Percentiles rank a stretch among this genome's conserved stretches.
Conservation (phyloP, 2,329 filamentous ascomycete genomes). For the Neodidymelliopsis sp. region DNA sequence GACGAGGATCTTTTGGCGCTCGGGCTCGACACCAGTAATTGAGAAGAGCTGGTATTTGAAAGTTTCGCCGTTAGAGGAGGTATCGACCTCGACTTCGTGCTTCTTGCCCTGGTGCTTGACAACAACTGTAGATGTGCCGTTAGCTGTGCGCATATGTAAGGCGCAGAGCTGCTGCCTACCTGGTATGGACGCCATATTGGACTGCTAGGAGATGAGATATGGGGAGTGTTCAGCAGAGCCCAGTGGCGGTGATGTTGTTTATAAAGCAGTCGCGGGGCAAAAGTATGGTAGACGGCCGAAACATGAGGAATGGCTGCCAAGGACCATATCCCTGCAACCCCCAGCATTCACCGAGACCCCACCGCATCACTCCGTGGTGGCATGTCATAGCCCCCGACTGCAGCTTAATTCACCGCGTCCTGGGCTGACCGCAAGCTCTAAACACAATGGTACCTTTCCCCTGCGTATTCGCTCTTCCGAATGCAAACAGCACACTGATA, state of each 20-base stretch:
- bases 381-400: constrained; percentile 40
- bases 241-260: constrained; percentile 23
- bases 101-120: constrained; percentile 97
- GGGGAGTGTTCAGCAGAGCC: background rate
- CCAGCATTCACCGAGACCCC: constrained; percentile 39
- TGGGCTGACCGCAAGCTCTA: constrained; percentile 29
- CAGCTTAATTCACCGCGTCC: constrained; percentile 25
- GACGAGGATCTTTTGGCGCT: constrained; percentile 93
- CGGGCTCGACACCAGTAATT: constrained; percentile 92
- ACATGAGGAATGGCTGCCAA: constrained; percentile 37
- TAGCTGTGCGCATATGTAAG: constrained; percentile 23
- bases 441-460: constrained; percentile 38
- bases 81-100: constrained; percentile 91
- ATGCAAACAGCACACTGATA: constrained; percentile 32
- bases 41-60: constrained; percentile 97
- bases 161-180: constrained; percentile 26
- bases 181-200: constrained; percentile 49
- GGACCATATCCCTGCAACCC: constrained; percentile 26
- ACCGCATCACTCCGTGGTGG: constrained; percentile 37
- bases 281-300: constrained; percentile 38
- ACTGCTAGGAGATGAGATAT: constrained; percentile 8
- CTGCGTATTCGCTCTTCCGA: background rate
- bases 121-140: constrained; percentile 66
- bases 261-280: constrained; percentile 39
- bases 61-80: constrained; percentile 82